Percentiles rank a stretch among this genome's conserved stretches.
These are phyloP conservation scores for Solanum ahanhuiri DNA, from an alignment of 257 asterid genomes.

Conservation along the genomic window DNA sequence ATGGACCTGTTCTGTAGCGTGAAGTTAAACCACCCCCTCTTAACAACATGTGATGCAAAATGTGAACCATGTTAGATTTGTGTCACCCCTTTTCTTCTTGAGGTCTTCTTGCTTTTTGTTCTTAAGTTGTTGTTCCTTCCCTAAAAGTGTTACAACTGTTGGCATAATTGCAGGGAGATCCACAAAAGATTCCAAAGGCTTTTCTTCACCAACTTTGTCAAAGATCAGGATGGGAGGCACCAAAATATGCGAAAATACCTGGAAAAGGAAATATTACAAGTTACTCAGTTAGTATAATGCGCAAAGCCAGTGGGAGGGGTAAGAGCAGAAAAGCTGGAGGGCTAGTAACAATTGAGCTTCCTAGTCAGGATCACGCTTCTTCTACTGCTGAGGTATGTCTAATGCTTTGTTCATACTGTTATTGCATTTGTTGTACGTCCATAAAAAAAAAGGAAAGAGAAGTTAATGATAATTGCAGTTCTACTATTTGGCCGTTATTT, in stretches of 20 bases:
- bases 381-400: constrained; percentile 54
- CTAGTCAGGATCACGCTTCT: constrained; percentile 38
- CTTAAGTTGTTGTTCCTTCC: not conserved
- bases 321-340: constrained; percentile 98
- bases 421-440: not conserved
- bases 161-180: constrained; percentile 59
- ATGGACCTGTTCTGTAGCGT: not conserved
- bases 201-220: constrained; percentile 97
- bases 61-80: not conserved
- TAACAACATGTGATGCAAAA: not conserved
- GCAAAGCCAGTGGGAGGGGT: constrained; percentile 96
- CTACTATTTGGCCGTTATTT: not conserved
- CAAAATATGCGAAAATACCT: constrained; percentile 59
- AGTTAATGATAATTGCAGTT: not conserved
- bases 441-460: not conserved
- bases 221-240: constrained; percentile 96
- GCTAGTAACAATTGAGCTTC: constrained; percentile 69
- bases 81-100: not conserved
- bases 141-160: constrained; percentile 9
- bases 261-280: constrained; percentile 36
- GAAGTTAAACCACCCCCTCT: not conserved
- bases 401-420: not conserved
- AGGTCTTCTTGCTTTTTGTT: constrained; percentile 7
- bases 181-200: constrained; percentile 83
- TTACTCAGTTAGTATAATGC: constrained; percentile 69